Percentiles rank a stretch among this genome's conserved stretches.
Evolutionary conservation across 164 flowering plant species (phyloP).

Genomic region (Annona cherimola): DNA sequence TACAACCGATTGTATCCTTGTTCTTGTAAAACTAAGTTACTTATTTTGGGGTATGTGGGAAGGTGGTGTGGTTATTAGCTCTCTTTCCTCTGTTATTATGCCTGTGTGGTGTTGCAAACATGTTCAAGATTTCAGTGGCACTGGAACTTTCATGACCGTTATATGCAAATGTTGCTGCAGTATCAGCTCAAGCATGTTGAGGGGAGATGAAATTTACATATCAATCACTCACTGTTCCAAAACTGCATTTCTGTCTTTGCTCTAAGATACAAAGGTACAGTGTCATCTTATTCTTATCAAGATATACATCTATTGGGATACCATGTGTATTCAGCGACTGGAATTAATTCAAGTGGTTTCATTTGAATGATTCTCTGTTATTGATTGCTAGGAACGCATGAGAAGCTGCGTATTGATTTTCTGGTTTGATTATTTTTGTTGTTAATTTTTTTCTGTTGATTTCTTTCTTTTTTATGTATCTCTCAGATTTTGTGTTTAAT

Average conservation of each 20-base stretch:
- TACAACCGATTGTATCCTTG: background rate
- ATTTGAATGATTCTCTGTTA: background rate
- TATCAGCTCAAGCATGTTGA: slow-evolving; percentile 60
- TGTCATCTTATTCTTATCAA: background rate
- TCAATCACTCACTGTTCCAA: slow-evolving; percentile 23
- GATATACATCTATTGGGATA: background rate
- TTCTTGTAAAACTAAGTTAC: background rate
- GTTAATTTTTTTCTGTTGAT: too few relatives aligned
- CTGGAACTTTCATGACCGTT: slow-evolving; percentile 33
- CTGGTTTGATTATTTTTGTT: too few relatives aligned
- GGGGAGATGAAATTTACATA: slow-evolving; percentile 15
- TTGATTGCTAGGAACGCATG: background rate
- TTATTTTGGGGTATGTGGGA: background rate
- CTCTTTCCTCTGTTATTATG: slow-evolving; percentile 4
- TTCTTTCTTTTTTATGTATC: too few relatives aligned
- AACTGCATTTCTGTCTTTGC: slow-evolving; percentile 30
- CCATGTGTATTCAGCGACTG: slow-evolving; percentile 1
- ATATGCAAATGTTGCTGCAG: slow-evolving; percentile 66
- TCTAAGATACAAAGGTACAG: slow-evolving; percentile 2
- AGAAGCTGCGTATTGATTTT: too few relatives aligned
- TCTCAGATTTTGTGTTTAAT: too few relatives aligned
- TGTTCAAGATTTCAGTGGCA: slow-evolving; percentile 15
- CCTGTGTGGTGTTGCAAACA: slow-evolving; percentile 8
- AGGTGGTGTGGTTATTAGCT: background rate
- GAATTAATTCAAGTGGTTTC: background rate